Conservation (phyloP, 768 basidiomycete genomes). For the Cyclocybe aegerita region DNA sequence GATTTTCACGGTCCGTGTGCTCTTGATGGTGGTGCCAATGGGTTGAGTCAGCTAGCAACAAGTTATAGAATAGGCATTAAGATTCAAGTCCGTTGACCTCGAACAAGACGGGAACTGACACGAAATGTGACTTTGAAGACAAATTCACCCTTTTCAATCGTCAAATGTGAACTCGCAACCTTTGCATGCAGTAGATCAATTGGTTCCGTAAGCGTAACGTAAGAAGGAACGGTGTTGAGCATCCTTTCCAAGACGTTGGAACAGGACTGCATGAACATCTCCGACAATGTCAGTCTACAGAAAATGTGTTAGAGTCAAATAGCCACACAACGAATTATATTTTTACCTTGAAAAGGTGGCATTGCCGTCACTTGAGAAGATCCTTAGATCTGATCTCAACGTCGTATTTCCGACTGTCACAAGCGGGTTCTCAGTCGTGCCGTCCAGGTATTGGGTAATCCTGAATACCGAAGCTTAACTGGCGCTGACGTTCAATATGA, state of each 20-base stretch:
- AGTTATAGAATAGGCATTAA: background rate
- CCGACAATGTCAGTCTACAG: slow-evolving; percentile 22
- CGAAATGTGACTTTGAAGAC: slow-evolving; percentile 30
- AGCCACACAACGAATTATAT: background rate
- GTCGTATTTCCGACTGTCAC: slow-evolving; percentile 32
- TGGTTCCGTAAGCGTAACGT: slow-evolving; percentile 34
- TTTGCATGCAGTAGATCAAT: slow-evolving; percentile 35
- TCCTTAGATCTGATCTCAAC: slow-evolving; percentile 35
- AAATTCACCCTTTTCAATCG: slow-evolving; percentile 24
- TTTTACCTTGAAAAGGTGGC: slow-evolving; percentile 37
- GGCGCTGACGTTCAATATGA: background rate
- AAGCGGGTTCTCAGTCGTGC: slow-evolving; percentile 39
- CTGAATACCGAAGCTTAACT: slow-evolving; percentile 18
- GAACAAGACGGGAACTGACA: slow-evolving; percentile 19
- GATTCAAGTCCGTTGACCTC: slow-evolving; percentile 2
- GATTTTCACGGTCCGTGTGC: slow-evolving; percentile 26
- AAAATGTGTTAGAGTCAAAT: background rate
- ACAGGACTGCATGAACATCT: slow-evolving; percentile 32
- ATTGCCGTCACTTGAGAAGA: slow-evolving; percentile 39
- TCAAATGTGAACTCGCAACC: slow-evolving; percentile 28
- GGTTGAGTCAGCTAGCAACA: background rate
- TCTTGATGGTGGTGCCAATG: slow-evolving; percentile 16
- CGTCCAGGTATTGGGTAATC: slow-evolving; percentile 38
- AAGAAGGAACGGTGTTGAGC: slow-evolving; percentile 40
- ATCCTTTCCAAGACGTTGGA: slow-evolving; percentile 34